phyloP scores from a whole-genome alignment of 2,329 filamentous ascomycete species.

The Penicillium freii region DNA sequence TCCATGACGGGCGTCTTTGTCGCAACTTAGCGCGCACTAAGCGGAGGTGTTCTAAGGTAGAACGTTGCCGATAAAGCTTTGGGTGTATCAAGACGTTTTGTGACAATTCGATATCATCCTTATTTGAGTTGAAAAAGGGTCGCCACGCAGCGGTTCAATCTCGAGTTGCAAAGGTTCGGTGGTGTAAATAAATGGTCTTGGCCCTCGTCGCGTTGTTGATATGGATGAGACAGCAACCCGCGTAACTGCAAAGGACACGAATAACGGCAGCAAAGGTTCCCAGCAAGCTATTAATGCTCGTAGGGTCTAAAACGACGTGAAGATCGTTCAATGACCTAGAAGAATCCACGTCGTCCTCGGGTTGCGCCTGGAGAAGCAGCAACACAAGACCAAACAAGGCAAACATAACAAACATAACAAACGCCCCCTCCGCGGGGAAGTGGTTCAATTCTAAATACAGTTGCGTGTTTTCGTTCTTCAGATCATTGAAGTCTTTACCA shows the following conservation, averaged over 20 bases:
- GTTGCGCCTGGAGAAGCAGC: slow-evolving; percentile 9
- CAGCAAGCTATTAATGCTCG: not conserved
- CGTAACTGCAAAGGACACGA: not conserved
- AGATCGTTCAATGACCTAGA: not conserved
- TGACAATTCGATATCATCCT: not conserved
- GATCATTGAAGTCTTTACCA: slow-evolving; percentile 5
- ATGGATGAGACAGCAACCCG: not conserved
- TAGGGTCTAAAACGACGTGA: not conserved
- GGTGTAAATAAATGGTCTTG: slow-evolving; percentile 5
- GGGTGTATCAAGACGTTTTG: not conserved
- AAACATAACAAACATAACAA: slow-evolving; percentile 29
- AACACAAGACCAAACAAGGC: not conserved
- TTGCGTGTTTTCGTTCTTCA: slow-evolving; percentile 6
- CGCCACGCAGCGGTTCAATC: not conserved
- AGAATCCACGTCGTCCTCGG: not conserved
- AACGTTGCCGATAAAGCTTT: not conserved
- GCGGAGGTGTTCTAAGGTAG: not conserved
- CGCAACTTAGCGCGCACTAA: not conserved
- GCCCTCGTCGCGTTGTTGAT: not conserved
- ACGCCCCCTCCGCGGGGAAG: slow-evolving; percentile 23
- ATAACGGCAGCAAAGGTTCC: not conserved
- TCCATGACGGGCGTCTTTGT: slow-evolving; percentile 30
- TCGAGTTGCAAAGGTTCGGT: not conserved
- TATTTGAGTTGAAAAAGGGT: not conserved
- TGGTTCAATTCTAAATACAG: not conserved